These are phyloP conservation scores for Auricularia sp. DNA, from an alignment of 768 basidiomycete species.

Conservation along the genomic window DNA sequence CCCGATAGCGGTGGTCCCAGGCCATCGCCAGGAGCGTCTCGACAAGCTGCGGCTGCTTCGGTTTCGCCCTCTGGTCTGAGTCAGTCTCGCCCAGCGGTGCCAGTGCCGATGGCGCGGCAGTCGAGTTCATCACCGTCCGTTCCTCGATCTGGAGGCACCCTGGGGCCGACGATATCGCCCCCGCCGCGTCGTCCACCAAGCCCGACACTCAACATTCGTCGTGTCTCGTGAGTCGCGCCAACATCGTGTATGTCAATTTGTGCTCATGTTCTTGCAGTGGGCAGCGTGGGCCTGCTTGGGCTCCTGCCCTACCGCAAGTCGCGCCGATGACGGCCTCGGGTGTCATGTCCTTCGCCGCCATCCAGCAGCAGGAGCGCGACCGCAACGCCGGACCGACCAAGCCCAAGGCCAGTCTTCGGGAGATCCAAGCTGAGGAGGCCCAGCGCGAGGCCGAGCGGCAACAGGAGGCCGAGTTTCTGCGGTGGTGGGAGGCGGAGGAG, in stretches of 20 bases:
- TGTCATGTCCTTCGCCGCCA: conserved; percentile 63
- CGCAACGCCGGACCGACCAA: conserved; percentile 31
- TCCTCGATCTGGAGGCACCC: not conserved
- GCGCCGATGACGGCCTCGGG: conserved; percentile 18
- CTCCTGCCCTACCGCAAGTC: conserved; percentile 31
- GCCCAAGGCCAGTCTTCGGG: conserved; percentile 54
- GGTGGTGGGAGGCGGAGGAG: conserved; percentile 86
- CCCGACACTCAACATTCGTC: not conserved
- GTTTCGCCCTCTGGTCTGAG: not conserved
- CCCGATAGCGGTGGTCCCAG: no score
- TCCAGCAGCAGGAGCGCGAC: conserved; percentile 67
- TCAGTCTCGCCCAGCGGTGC: not conserved
- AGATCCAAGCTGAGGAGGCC: conserved; percentile 82
- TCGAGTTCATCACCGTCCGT: no score
- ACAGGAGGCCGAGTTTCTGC: conserved; percentile 70
- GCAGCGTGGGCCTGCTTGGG: conserved; percentile 54
- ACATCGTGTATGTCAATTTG: not conserved
- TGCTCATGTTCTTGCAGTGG: conserved; percentile 13
- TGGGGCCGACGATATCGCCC: not conserved
- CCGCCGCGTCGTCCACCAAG: conserved; percentile 5
- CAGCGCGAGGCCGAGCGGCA: conserved; percentile 27
- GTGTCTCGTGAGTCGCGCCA: conserved; percentile 7
- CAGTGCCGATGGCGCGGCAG: not conserved
- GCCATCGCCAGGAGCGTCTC: not conserved
- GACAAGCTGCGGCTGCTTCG: not conserved